Conservation (phyloP, 192 early-diverging fungal genomes). For the Kickxella alabastrina region DNA sequence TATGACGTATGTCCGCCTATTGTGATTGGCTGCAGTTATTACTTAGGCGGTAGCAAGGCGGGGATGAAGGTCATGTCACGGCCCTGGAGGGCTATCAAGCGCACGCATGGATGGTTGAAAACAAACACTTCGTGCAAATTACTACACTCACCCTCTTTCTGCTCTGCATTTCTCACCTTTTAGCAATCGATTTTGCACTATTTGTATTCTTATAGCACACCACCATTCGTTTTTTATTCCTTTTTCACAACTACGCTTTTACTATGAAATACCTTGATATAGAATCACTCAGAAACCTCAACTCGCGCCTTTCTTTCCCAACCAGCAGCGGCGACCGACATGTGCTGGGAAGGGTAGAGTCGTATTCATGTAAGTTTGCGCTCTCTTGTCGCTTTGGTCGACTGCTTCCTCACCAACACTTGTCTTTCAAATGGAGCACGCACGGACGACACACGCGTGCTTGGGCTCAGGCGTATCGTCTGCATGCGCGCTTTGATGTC, state of each 20-base stretch:
- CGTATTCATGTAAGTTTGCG: conserved; percentile 97
- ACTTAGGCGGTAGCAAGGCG: too few species aligned
- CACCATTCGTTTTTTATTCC: conserved; percentile 9
- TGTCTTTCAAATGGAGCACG: conserved; percentile 55
- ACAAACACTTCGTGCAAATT: background rate
- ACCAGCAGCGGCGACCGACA: conserved; percentile 77
- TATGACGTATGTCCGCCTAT: too few species aligned
- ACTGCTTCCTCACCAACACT: too few species aligned
- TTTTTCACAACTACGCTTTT: too few species aligned
- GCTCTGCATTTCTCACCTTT: background rate
- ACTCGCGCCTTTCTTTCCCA: conserved; percentile 74
- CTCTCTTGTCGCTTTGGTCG: too few species aligned
- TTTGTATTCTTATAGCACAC: background rate
- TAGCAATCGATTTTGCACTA: background rate
- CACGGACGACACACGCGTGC: background rate
- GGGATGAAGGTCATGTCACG: too few species aligned
- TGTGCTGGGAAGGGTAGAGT: conserved; percentile 81
- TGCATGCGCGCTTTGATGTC: too few species aligned
- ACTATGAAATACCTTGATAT: conserved; percentile 88
- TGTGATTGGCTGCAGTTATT: too few species aligned
- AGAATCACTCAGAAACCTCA: conserved; percentile 77
- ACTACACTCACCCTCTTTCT: background rate
- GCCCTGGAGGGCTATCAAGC: too few species aligned
- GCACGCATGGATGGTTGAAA: too few species aligned
- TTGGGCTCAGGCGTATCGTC: too few species aligned